phyloP scores from a whole-genome alignment of 805 yeast genomes.

The Wickerhamomyces ciferrii region DNA sequence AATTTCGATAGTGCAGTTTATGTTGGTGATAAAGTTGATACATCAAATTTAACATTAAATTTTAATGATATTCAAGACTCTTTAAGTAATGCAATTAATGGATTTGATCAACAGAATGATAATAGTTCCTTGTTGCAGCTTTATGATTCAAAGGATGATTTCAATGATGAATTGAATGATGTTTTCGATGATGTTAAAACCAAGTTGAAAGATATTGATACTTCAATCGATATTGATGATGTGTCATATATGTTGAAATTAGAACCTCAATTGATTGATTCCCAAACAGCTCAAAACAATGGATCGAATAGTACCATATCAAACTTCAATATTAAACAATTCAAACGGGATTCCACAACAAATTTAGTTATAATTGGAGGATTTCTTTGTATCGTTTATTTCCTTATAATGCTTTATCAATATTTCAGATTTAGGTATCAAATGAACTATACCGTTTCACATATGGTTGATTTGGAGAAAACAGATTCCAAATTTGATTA shows the following conservation, averaged over 20 bases:
- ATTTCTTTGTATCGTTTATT: background rate
- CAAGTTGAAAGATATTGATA: background rate
- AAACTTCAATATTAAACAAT: background rate
- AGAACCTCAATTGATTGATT: background rate
- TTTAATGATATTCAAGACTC: background rate
- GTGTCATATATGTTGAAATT: background rate
- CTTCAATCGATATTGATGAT: background rate
- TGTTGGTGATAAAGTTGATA: background rate
- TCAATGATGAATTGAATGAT: background rate
- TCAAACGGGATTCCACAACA: background rate
- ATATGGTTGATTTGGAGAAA: slow-evolving; percentile 3
- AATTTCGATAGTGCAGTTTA: background rate
- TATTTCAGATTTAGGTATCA: slow-evolving; percentile 7
- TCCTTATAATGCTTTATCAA: slow-evolving; percentile 1
- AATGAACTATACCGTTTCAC: background rate
- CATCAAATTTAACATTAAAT: background rate
- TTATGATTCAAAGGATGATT: background rate
- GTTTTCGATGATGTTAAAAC: background rate
- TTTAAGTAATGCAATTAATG: background rate
- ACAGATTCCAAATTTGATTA: background rate
- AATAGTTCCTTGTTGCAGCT: background rate
- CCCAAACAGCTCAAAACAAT: background rate
- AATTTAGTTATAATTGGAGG: slow-evolving; percentile 1
- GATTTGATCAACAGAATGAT: background rate
- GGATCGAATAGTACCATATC: background rate